Evolutionary conservation across 1,284 basidiomycete species (phyloP), one percentile per base, ranked within the genome.

Genomic region (Malassezia obtusa): DNA sequence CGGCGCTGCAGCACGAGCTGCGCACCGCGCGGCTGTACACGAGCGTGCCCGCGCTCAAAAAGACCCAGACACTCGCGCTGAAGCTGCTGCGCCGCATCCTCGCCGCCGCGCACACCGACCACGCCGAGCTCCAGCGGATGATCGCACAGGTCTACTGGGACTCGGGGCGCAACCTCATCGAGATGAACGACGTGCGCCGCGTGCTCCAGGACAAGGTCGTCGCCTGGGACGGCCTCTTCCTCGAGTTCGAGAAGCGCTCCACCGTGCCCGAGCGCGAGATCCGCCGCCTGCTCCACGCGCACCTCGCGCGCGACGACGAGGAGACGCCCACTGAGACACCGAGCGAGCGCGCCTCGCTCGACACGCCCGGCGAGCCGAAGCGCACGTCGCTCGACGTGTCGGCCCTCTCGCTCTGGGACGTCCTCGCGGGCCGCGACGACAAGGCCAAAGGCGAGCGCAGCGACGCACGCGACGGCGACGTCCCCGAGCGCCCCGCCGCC

Each of bases 201-300:
- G 83, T 84, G 52, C 80, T 91, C 37, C 91, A 95, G 76, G 89
- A 94, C 68, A 87, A 86, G 74, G 89, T 94, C 47, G 89, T 95
- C n/a, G 86, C 86, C 37, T 96, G 91, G 88, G 90, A 94, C 70
- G 80, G 82, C 53, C 85, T 89, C 66, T 88, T 90, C 67, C 84
- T 72, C 36, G 66, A 79, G 59, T 78, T 69, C 66, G 77, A 76
- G 53, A 65, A 67, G 47, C 64, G 67, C 30, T 59, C 57, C 49
- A 63, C 76, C 83, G 52, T 85, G 1, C 62, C 66, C 21, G 75
- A 74, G 38, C 70, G 73, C 38, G 76, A 76, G 49, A 62, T 73
- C 24, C 72, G 75, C 12, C 63, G 75, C 35, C 57, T 75, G 24
- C 70, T 73, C 10, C 63, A 70, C 30, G 64, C 61, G 14, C 77